Evolutionary conservation across 495 filamentous ascomycete species (phyloP), one percentile per base, ranked within the genome.

Genomic region (Trichocladium antarcticum): DNA sequence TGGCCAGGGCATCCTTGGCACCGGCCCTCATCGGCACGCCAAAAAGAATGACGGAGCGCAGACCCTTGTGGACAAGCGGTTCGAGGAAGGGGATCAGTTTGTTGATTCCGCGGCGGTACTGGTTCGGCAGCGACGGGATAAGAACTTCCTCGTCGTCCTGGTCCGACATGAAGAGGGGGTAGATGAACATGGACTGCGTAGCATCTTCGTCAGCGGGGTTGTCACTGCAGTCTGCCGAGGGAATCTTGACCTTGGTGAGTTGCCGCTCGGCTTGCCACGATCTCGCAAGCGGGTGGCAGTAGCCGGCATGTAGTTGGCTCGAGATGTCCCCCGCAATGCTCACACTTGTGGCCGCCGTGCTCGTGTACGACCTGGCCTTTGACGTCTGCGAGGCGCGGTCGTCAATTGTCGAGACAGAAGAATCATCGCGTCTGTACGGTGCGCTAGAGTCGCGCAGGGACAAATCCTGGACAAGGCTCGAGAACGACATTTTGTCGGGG

Each of bases 151-250:
- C 90, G 58, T 98, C 85, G 14, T 87, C 83, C 47, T 85, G 79
- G 67, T 97, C 92, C 49, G 92, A 92, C 55, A 98, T 83, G 71
- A 98, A 98, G 37, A 98, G 76, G 2, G 92, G 92, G 66, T 93
- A 95, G 44, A 98, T 95, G 56, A 98, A 79, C 90, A 97, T 97
- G 28, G 89, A 89, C 90, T 95, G n/a, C n/a, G n/a, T n/a, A 31
- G 10, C 10, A 1, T 16, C 40, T 4, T 6, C 15, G 50, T 60
- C 39, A 61, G 61, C 22, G 16, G 39, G 24, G 27, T 22, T 24
- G 2, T 11, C 37, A 31, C n/a, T 2, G 36, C 15, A 21, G 32
- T 17, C 21, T 32, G 15, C 5, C 19, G 21, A 42, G 28, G 20
- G 14, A 10, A 27, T 44, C 53, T 72, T 43, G 51, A 89, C 89